Conservation (phyloP, 306 rosid genomes). For the Lathyrus oleraceus region DNA sequence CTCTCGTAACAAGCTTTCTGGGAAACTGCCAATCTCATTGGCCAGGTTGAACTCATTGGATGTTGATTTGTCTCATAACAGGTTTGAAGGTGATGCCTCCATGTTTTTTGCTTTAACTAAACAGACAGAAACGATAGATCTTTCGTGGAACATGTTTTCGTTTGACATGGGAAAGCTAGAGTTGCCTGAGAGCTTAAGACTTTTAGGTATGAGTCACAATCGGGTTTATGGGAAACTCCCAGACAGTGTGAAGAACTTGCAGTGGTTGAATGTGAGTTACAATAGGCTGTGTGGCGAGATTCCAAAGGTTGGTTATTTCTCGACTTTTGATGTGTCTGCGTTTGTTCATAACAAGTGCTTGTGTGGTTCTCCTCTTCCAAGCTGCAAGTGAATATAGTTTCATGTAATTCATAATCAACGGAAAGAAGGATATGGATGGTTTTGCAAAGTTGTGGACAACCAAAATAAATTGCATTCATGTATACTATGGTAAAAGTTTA, state of each 20-base stretch:
- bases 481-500: no score
- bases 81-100: constrained; percentile 53
- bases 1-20: neutral
- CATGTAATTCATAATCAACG: neutral
- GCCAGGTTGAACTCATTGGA: neutral
- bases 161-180: constrained; percentile 41
- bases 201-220: constrained; percentile 49
- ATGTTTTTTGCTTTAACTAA: constrained; percentile 46
- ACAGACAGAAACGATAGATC: constrained; percentile 21
- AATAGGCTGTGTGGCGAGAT: constrained; percentile 57
- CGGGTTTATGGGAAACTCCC: constrained; percentile 46
- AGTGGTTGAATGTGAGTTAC: constrained; percentile 51
- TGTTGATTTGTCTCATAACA: constrained; percentile 50
- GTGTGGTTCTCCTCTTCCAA: constrained; percentile 56
- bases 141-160: constrained; percentile 48
- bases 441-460: no score
- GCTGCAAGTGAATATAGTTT: constrained; percentile 33
- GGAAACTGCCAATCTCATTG: constrained; percentile 2
- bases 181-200: constrained; percentile 31
- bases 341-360: constrained; percentile 50
- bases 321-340: no score
- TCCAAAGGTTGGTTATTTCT: constrained; percentile 26
- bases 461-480: no score
- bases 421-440: no score
- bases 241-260: constrained; percentile 25